A percentile compares a stretch with the other conserved stretches of the same genome.
Conservation (phyloP, 306 rosid species). For the Lithocarpus polystachyus region DNA sequence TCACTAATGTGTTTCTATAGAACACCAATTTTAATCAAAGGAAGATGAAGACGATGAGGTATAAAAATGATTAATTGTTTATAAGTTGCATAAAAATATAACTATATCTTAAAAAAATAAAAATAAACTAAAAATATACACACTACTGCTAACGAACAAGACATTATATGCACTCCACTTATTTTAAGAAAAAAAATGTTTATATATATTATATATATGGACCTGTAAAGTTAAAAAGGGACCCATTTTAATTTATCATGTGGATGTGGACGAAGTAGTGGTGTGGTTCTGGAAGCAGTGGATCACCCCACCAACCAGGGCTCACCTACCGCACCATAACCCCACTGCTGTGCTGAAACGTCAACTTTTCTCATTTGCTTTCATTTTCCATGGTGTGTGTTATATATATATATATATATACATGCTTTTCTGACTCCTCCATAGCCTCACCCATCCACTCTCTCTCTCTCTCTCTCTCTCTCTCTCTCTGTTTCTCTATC, state of each 20-base stretch:
- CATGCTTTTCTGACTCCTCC: neutral
- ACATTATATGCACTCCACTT: too few relatives aligned
- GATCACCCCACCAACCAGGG: neutral
- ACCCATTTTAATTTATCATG: neutral
- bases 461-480: neutral
- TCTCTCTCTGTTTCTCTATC: neutral
- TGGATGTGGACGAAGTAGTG: neutral
- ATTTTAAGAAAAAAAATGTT: too few relatives aligned
- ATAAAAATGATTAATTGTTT: too few relatives aligned
- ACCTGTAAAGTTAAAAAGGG: too few relatives aligned
- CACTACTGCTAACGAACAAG: too few relatives aligned
- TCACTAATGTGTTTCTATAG: too few relatives aligned
- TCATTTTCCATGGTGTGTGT: neutral
- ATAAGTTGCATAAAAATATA: too few relatives aligned
- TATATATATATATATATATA: neutral
- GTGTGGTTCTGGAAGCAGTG: neutral
- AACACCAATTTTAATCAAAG: too few relatives aligned
- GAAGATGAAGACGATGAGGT: too few relatives aligned
- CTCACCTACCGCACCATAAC: slow-evolving; percentile 12
- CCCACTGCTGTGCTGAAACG: neutral
- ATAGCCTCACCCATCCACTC: neutral
- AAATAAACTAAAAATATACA: too few relatives aligned
- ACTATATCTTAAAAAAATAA: too few relatives aligned
- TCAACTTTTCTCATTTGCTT: neutral
- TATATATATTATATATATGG: too few relatives aligned